Evolutionary conservation across 2,329 filamentous ascomycete species (phyloP).

Genomic region (Pseudogymnoascus sp.): DNA sequence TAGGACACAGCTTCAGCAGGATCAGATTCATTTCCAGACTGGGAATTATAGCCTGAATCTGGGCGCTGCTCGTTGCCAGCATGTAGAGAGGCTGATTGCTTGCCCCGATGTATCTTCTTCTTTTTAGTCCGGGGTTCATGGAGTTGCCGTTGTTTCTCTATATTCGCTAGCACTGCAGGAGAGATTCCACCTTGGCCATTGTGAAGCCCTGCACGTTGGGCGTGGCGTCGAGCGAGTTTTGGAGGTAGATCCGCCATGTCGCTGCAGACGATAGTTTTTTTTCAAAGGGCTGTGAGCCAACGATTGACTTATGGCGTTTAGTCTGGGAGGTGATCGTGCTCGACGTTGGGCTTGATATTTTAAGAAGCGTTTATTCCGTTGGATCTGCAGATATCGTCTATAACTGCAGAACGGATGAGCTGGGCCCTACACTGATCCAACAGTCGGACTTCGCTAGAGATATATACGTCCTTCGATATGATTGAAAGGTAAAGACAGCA

Average conservation of each 20-base stretch:
- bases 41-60: conserved; percentile 17
- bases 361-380: neutral
- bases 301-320: neutral
- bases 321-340: neutral
- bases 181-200: neutral
- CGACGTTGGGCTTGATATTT: neutral
- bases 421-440: no score
- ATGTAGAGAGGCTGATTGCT: neutral
- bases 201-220: neutral
- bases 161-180: neutral
- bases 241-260: neutral
- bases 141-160: neutral
- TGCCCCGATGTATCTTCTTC: neutral
- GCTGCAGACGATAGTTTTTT: no score
- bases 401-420: neutral
- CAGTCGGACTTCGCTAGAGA: no score
- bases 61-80: neutral
- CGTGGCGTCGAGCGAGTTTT: neutral
- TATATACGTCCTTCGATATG: no score
- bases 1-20: conserved; percentile 17
- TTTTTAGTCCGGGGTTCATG: neutral
- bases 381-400: neutral
- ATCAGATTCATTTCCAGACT: conserved; percentile 11
- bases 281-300: no score
- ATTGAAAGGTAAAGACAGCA: neutral